Base-by-base conservation (phyloP, 306 rosid genomes). In the Vigna reflexopilosa region DNA sequence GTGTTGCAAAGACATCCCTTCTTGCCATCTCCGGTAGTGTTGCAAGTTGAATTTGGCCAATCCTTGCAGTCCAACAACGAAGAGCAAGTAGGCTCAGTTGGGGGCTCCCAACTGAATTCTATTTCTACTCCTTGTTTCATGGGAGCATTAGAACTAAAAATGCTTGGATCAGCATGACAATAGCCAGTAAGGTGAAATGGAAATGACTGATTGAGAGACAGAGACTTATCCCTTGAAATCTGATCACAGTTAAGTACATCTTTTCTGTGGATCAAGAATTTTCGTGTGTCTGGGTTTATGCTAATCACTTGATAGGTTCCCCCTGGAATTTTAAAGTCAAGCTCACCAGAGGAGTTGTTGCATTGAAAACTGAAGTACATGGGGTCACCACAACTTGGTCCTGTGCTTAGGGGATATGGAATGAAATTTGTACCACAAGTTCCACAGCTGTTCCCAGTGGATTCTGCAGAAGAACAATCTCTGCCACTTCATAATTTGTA, bases 321-420 rank as follows among this genome's bases (percentile, higher is more conserved):
- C 5, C 67, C 85, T 4, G 81, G 86, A 49, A 86, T 71, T 58
- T 84, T 85, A 66, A 88, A 91, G 56, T 73, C 81, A 50, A 91
- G 87, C 79, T 88, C 85, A n/a, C 90, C 94, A 34, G 84, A 38
- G 47, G 90, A 57, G 63, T 14, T 34, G 81, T 88, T 81, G 86
- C 94, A 91, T 65, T 48, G 79, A 34, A 90, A 88, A 84, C 80
- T 85, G 48, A 79, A 77, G 88, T 88, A 91, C 73, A 48, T 58
- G 13, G 85, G 86, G 56, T 91, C 93, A 26, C 97, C 97, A 68
- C 94, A 90, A 54, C 80, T 50, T 66, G 89, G 85, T 65, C 91
- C 89, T 30, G 86, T 90, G 83, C 97, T 88, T 1, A 91, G 87
- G 48, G 97, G 97, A 79, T 91, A 91, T 36, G 97, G 90, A 76